phyloP scores from a whole-genome alignment of 192 early-diverging fungal species.

The Podila horticola region DNA sequence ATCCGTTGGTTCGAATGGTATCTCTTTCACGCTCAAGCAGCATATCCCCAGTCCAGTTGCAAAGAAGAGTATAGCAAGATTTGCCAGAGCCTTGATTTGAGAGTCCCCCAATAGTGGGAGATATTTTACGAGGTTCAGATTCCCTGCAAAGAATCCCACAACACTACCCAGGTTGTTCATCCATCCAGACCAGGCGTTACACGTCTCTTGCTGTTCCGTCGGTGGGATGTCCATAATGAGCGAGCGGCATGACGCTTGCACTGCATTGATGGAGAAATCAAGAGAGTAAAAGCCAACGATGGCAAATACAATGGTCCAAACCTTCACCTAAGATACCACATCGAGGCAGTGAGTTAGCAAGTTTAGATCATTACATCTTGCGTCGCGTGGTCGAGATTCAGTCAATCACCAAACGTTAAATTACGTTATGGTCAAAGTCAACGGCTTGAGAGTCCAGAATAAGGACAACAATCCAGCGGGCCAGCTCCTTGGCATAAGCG shows the following conservation, averaged over 20 bases:
- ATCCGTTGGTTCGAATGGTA: constrained; percentile 30
- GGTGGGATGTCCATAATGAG: constrained; percentile 89
- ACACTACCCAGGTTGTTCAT: constrained; percentile 89
- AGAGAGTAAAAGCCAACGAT: constrained; percentile 89
- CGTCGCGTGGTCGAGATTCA: not conserved
- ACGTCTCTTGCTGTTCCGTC: constrained; percentile 79
- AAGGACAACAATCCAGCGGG: constrained; percentile 19
- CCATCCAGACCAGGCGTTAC: constrained; percentile 87
- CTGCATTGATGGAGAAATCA: constrained; percentile 94
- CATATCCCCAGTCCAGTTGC: constrained; percentile 65
- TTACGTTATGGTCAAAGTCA: not conserved
- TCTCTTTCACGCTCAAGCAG: constrained; percentile 72
- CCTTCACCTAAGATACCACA: constrained; percentile 29
- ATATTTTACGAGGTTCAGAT: constrained; percentile 74
- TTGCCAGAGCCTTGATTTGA: constrained; percentile 86
- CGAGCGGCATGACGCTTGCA: constrained; percentile 85
- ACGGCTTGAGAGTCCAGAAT: not conserved
- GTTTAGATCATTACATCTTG: not conserved
- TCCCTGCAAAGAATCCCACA: constrained; percentile 87
- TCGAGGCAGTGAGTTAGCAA: not conserved
- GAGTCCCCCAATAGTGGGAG: constrained; percentile 76
- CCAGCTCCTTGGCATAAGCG: constrained; percentile 80
- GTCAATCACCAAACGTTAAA: not conserved
- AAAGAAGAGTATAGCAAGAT: constrained; percentile 76
- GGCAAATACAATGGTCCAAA: constrained; percentile 72